Evolutionary conservation across 2,329 filamentous ascomycete genomes (phyloP).

Genomic region (Plenodomus biglobosus): DNA sequence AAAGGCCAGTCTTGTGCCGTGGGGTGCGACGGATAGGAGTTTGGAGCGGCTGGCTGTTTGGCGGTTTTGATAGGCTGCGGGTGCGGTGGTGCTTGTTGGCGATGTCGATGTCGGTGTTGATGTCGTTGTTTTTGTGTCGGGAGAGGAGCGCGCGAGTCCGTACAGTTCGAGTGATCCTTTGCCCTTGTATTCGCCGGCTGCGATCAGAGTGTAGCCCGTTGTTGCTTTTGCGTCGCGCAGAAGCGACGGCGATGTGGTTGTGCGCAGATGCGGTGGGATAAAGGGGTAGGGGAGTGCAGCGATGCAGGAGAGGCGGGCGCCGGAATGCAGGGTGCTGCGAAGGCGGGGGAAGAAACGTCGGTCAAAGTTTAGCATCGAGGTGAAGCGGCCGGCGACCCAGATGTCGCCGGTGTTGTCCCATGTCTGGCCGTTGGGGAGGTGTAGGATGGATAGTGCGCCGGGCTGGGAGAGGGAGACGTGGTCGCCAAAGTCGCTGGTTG

Average conservation of each 20-base stretch:
- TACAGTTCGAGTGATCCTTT: slow-evolving; percentile 92
- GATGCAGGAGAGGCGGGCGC: slow-evolving; percentile 74
- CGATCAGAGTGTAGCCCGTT: slow-evolving; percentile 68
- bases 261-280: slow-evolving; percentile 64
- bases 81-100: too few relatives aligned
- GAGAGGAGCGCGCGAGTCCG: slow-evolving; percentile 54
- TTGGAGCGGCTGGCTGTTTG: slow-evolving; percentile 81
- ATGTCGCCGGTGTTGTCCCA: slow-evolving; percentile 72
- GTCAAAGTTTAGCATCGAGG: slow-evolving; percentile 86
- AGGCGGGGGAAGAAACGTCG: slow-evolving; percentile 80
- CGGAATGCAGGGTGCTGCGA: slow-evolving; percentile 78
- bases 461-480: slow-evolving; percentile 73
- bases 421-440: slow-evolving; percentile 63
- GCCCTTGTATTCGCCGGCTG: slow-evolving; percentile 87
- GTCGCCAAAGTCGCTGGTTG: slow-evolving; percentile 56
- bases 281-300: slow-evolving; percentile 69
- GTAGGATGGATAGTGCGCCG: slow-evolving; percentile 79
- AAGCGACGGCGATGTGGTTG: slow-evolving; percentile 56
- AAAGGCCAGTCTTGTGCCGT: slow-evolving; percentile 79
- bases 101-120: too few relatives aligned
- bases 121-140: slow-evolving; percentile 27
- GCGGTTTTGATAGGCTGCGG: slow-evolving; percentile 61
- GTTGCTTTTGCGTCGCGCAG: slow-evolving; percentile 57
- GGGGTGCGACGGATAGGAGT: slow-evolving; percentile 75
- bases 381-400: slow-evolving; percentile 85